Evolutionary conservation across 768 basidiomycete genomes (phyloP).

Genomic region (Auricularia cornea): DNA sequence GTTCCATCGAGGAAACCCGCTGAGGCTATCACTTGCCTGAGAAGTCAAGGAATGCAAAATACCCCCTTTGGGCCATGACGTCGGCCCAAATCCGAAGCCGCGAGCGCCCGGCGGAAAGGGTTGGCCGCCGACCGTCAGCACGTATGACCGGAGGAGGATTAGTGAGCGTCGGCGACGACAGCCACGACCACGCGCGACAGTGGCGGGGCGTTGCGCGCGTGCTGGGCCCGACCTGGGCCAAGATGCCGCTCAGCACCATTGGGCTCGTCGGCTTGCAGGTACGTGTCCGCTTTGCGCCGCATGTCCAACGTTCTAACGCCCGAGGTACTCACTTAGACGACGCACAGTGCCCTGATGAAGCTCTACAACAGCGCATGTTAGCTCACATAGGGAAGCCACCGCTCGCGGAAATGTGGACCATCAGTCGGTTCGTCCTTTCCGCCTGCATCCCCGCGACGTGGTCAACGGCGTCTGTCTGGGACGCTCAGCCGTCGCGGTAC

Average conservation of each 20-base stretch:
- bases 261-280: conserved; percentile 75
- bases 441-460: conserved; percentile 69
- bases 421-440: conserved; percentile 66
- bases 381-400: not conserved
- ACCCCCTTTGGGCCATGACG: no score
- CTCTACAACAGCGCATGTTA: not conserved
- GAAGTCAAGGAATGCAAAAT: no score
- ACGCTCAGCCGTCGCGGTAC: conserved; percentile 82
- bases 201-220: conserved; percentile 52
- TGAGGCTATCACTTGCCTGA: no score
- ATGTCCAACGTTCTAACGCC: not conserved
- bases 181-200: conserved; percentile 23
- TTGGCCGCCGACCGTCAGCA: not conserved
- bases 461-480: conserved; percentile 57
- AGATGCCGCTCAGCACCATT: conserved; percentile 62
- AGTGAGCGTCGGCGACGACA: not conserved
- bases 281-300: not conserved
- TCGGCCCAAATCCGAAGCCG: no score
- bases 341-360: not conserved
- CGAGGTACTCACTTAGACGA: not conserved
- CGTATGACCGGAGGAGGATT: not conserved
- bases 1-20: no score
- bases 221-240: conserved; percentile 57
- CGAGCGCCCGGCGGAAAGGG: no score
- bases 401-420: conserved; percentile 67